Percentiles rank a stretch among this genome's conserved stretches.
Evolutionary conservation across 768 basidiomycete genomes (phyloP).

Genomic region (Porphyrellus cyaneotinctus): DNA sequence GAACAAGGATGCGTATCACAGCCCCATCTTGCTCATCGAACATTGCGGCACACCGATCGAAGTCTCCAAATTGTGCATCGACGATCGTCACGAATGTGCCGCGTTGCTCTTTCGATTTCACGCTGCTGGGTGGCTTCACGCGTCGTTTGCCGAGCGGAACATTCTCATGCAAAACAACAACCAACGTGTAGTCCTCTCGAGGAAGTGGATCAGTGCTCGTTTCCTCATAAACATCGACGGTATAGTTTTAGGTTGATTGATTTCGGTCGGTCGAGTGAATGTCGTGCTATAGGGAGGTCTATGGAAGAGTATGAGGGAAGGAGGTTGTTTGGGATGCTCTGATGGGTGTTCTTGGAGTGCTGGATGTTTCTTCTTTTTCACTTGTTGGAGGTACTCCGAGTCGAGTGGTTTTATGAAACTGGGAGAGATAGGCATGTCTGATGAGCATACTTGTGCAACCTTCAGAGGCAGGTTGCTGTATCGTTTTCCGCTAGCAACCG

Average conservation of each 20-base stretch:
- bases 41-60: slow-evolving; percentile 39
- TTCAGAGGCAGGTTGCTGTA: too few species aligned
- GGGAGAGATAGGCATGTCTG: too few species aligned
- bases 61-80: slow-evolving; percentile 24
- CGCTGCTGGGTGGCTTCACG: slow-evolving; percentile 33
- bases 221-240: neutral
- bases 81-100: slow-evolving; percentile 38
- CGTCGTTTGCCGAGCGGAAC: slow-evolving; percentile 41
- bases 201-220: neutral
- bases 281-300: too few species aligned
- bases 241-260: slow-evolving; percentile 45
- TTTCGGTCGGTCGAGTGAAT: slow-evolving; percentile 37
- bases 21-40: slow-evolving; percentile 16
- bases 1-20: neutral
- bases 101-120: slow-evolving; percentile 40
- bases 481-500: too few species aligned
- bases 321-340: too few species aligned
- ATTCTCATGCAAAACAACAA: slow-evolving; percentile 41
- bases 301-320: too few species aligned
- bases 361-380: too few species aligned
- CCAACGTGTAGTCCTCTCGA: slow-evolving; percentile 25
- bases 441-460: too few species aligned
- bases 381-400: too few species aligned
- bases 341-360: too few species aligned
- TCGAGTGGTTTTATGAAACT: too few species aligned